Conservation (phyloP, 1,284 basidiomycete species). For the Hemileia vastatrix region DNA sequence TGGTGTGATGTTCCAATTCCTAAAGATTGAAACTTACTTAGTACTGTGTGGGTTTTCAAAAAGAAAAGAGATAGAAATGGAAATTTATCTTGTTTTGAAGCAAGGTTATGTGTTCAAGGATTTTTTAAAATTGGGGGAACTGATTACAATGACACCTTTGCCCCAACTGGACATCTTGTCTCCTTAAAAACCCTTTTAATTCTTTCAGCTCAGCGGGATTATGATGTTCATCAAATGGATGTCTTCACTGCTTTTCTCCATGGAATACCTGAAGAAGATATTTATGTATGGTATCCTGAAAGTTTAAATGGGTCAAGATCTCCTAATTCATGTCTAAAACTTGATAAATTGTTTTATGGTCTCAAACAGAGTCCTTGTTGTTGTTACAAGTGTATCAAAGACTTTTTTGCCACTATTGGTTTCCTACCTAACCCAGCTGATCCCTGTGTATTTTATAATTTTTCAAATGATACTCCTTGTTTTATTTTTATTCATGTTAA, state of each 20-base stretch:
- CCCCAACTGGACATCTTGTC: constrained; percentile 45
- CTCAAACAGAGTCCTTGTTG: too few relatives aligned
- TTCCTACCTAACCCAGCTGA: too few relatives aligned
- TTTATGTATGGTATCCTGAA: too few relatives aligned
- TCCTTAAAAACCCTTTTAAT: constrained; percentile 46
- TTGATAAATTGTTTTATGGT: too few relatives aligned
- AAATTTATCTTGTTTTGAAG: constrained; percentile 43
- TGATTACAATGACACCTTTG: constrained; percentile 48
- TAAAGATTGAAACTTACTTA: constrained; percentile 31
- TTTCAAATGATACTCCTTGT: too few relatives aligned
- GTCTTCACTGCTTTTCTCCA: constrained; percentile 48
- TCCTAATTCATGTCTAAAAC: too few relatives aligned
- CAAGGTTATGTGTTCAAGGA: constrained; percentile 47
- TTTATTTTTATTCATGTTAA: too few relatives aligned
- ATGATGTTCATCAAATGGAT: constrained; percentile 47
- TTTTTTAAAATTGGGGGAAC: constrained; percentile 47
- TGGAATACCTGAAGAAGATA: constrained; percentile 46
- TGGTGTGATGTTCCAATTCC: too few relatives aligned
- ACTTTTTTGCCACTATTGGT: too few relatives aligned
- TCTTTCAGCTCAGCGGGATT: constrained; percentile 42
- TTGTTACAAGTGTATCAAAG: too few relatives aligned
- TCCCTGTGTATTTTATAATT: too few relatives aligned
- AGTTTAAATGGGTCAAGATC: too few relatives aligned
- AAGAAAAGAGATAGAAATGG: constrained; percentile 46
- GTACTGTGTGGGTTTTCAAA: constrained; percentile 46